phyloP scores from a whole-genome alignment of 2,329 filamentous ascomycete genomes.

The Colletotrichum agaves region DNA sequence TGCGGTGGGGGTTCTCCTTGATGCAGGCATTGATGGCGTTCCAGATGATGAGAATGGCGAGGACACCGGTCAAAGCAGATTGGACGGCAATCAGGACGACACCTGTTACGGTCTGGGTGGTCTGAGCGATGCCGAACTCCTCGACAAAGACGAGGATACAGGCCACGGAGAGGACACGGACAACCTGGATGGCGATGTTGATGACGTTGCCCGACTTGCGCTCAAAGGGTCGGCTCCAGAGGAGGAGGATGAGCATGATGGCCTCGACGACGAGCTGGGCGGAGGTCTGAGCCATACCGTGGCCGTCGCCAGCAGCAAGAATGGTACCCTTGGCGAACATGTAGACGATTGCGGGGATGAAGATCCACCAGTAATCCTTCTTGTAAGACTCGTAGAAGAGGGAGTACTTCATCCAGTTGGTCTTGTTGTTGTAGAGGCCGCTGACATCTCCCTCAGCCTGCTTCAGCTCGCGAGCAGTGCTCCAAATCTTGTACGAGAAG shows the following conservation, averaged over 20 bases:
- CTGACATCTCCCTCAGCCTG: conserved; percentile 77
- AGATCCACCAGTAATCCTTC: conserved; percentile 96
- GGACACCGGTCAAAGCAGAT: conserved; percentile 80
- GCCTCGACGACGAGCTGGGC: conserved; percentile 85
- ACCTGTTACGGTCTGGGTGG: conserved; percentile 92
- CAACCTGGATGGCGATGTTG: conserved; percentile 90
- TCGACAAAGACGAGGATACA: conserved; percentile 96
- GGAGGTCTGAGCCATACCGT: conserved; percentile 83
- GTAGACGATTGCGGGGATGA: conserved; percentile 89
- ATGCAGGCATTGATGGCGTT: conserved; percentile 87
- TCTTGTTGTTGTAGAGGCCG: conserved; percentile 85
- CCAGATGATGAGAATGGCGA: conserved; percentile 88
- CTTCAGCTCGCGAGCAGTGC: conserved; percentile 78
- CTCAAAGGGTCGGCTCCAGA: conserved; percentile 89
- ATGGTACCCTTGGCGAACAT: conserved; percentile 89
- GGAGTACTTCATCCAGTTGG: conserved; percentile 93
- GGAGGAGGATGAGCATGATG: conserved; percentile 79
- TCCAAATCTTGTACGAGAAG: conserved; percentile 87
- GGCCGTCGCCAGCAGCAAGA: conserved; percentile 85
- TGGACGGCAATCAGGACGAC: conserved; percentile 95
- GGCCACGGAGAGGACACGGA: conserved; percentile 86
- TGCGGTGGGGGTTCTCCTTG: conserved; percentile 90
- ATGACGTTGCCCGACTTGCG: conserved; percentile 90
- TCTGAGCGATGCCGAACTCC: conserved; percentile 88
- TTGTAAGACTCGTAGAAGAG: conserved; percentile 98